Conservation (phyloP, 495 filamentous ascomycete species). For the Lasiosphaeriaceae sp. region DNA sequence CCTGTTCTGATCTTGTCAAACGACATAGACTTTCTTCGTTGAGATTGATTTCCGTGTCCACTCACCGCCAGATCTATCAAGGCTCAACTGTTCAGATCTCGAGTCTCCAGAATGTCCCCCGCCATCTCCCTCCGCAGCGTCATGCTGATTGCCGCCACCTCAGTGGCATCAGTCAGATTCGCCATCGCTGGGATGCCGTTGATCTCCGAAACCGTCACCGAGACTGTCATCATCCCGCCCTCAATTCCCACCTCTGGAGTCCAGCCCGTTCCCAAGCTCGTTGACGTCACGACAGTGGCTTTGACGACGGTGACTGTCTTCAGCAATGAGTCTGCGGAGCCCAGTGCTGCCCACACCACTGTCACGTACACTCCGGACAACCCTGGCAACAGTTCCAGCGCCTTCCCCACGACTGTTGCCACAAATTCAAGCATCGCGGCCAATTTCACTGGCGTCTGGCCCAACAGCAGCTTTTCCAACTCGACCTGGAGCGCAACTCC, state of each 20-base stretch:
- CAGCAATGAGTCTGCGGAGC: neutral
- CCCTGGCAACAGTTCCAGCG: neutral
- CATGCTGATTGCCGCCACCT: neutral
- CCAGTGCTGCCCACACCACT: neutral
- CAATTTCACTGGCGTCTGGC: neutral
- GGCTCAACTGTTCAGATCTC: neutral
- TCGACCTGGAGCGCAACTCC: neutral
- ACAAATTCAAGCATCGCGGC: neutral
- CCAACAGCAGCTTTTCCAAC: neutral
- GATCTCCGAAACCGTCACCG: neutral
- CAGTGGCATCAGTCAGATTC: neutral
- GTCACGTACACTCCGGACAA: constrained; percentile 6
- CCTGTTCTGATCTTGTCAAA: no score
- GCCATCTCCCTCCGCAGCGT: neutral
- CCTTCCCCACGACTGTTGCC: neutral
- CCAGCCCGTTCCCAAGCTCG: neutral
- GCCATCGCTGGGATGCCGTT: neutral
- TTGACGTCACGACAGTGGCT: constrained; percentile 5
- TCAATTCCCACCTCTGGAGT: neutral
- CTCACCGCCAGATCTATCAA: neutral
- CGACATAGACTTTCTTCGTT: neutral
- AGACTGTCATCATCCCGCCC: neutral
- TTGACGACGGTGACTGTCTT: constrained; percentile 9
- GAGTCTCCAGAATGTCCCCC: constrained; percentile 1
- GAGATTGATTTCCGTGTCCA: neutral